Evolutionary conservation across 257 asterid species (phyloP).

Genomic region (Gentiana macrophylla): DNA sequence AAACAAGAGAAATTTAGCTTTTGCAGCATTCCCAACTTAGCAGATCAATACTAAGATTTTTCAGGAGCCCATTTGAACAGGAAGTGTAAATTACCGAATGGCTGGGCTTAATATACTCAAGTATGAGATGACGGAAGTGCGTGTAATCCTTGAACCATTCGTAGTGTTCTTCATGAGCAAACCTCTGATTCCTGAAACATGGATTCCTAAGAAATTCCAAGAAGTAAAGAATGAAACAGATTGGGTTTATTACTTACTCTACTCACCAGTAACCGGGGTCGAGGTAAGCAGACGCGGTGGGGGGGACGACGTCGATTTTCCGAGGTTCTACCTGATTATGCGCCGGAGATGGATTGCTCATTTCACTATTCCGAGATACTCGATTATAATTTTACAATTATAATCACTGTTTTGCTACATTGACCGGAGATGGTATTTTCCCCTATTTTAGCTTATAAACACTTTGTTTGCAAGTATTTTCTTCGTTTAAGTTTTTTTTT

Average conservation of each 20-base stretch:
- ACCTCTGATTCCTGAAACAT: conserved; percentile 69
- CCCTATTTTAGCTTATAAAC: too few relatives aligned
- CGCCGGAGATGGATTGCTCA: conserved; percentile 12
- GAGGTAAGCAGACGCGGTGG: conserved; percentile 64
- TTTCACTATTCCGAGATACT: conserved; percentile 7
- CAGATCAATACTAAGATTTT: too few relatives aligned
- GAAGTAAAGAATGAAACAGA: not conserved
- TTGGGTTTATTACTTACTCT: not conserved
- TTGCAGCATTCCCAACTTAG: too few relatives aligned
- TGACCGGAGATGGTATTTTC: too few relatives aligned
- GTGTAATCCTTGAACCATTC: conserved; percentile 95
- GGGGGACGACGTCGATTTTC: conserved; percentile 44
- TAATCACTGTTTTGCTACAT: too few relatives aligned
- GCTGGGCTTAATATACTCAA: conserved; percentile 42
- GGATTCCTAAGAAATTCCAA: not conserved
- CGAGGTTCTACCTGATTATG: conserved; percentile 14
- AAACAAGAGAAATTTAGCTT: too few relatives aligned
- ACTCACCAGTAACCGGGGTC: conserved; percentile 68
- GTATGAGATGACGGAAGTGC: conserved; percentile 66
- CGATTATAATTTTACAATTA: too few relatives aligned
- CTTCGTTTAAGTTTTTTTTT: too few relatives aligned
- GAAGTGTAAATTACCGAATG: conserved; percentile 41
- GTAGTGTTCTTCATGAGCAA: conserved; percentile 84
- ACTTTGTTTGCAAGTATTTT: too few relatives aligned
- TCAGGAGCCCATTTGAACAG: not conserved